Conservation (phyloP, 2,329 filamentous ascomycete species). For the Ilyonectria destructans region DNA sequence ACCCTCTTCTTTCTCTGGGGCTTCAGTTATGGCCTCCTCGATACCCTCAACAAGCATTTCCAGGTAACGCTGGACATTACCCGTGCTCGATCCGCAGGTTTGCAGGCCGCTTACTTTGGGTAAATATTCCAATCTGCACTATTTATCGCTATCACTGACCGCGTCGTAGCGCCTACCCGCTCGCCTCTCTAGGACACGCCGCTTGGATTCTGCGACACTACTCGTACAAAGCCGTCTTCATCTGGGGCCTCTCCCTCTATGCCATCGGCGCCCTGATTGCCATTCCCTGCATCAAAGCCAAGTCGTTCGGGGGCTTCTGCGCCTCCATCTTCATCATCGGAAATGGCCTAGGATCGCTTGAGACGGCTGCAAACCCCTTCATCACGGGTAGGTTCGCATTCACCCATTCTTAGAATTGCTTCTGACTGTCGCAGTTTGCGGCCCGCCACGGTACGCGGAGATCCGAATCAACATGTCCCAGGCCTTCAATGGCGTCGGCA, state of each 20-base stretch:
- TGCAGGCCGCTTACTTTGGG: slow-evolving; percentile 71
- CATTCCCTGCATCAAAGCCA: slow-evolving; percentile 71
- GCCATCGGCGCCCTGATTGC: slow-evolving; percentile 73
- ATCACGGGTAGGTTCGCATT: slow-evolving; percentile 64
- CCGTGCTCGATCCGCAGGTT: slow-evolving; percentile 62
- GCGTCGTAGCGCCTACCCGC: slow-evolving; percentile 71
- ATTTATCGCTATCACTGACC: slow-evolving; percentile 39
- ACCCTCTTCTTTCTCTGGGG: slow-evolving; percentile 65
- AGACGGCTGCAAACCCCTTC: slow-evolving; percentile 85
- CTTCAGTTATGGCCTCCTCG: slow-evolving; percentile 63
- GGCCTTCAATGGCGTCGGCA: slow-evolving; percentile 83
- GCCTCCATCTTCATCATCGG: slow-evolving; percentile 82
- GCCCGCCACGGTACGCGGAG: slow-evolving; percentile 80
- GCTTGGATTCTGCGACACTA: slow-evolving; percentile 76
- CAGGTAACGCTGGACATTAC: slow-evolving; percentile 63
- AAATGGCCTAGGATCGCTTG: slow-evolving; percentile 80
- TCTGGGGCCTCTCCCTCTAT: slow-evolving; percentile 78
- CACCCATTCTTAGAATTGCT: accelerated
- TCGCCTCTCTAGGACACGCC: slow-evolving; percentile 78
- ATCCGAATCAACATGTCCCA: slow-evolving; percentile 84
- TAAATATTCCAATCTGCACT: slow-evolving; percentile 56
- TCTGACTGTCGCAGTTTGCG: slow-evolving; percentile 55
- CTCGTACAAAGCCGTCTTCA: slow-evolving; percentile 79
- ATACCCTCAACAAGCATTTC: slow-evolving; percentile 68
- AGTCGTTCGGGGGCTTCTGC: slow-evolving; percentile 83